Conservation (phyloP, 257 asterid species). For the Handroanthus guayacan region DNA sequence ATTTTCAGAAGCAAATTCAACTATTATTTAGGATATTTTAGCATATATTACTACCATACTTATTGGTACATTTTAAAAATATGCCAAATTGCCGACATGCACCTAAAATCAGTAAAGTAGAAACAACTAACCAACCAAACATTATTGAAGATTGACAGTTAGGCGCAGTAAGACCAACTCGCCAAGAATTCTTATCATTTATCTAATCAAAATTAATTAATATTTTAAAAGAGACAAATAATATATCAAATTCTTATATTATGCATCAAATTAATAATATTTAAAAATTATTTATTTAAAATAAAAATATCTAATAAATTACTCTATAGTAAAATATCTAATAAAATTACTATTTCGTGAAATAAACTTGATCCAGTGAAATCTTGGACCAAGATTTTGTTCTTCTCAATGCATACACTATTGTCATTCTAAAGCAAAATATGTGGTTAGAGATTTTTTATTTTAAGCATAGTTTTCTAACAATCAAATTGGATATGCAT, state of each 20-base stretch:
- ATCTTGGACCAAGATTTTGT: too few relatives aligned
- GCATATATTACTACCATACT: background rate
- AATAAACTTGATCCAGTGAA: too few relatives aligned
- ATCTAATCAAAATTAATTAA: background rate
- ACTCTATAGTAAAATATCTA: background rate
- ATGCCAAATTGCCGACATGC: background rate
- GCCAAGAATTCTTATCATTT: background rate
- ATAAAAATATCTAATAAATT: too few relatives aligned
- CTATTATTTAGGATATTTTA: background rate
- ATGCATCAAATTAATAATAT: too few relatives aligned
- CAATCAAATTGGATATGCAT: background rate
- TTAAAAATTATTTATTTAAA: too few relatives aligned
- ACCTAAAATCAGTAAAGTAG: conserved; percentile 3
- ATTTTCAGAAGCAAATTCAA: background rate
- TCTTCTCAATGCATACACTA: too few relatives aligned
- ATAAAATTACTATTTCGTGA: too few relatives aligned
- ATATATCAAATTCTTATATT: too few relatives aligned
- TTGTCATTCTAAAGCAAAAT: too few relatives aligned
- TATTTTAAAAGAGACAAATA: too few relatives aligned
- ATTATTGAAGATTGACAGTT: background rate
- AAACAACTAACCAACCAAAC: background rate
- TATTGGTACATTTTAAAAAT: background rate
- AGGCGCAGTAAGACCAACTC: background rate
- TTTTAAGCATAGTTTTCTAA: too few relatives aligned
- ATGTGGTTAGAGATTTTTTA: too few relatives aligned